Conservation (phyloP, 805 yeast species). For the Cyberlindnera mrakii region DNA sequence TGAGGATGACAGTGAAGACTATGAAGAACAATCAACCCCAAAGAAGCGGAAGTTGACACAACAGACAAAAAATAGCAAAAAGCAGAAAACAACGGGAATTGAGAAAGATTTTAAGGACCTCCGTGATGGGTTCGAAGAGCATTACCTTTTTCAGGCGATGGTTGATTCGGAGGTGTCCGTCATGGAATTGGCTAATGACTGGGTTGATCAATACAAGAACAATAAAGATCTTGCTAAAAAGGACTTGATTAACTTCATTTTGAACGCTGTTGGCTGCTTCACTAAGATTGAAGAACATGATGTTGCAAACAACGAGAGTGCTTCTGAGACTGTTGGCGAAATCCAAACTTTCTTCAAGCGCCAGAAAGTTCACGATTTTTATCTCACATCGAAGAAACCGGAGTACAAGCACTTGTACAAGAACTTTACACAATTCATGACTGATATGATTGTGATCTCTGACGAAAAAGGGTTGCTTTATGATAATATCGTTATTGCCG, state of each 20-base stretch:
- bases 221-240: slow-evolving; percentile 45
- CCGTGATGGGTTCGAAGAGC: slow-evolving; percentile 38
- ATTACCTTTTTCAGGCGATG: slow-evolving; percentile 45
- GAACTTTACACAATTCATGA: slow-evolving; percentile 51
- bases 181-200: slow-evolving; percentile 45
- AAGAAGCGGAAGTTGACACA: slow-evolving; percentile 13
- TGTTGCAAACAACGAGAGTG: slow-evolving; percentile 60
- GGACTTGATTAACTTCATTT: slow-evolving; percentile 58
- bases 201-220: slow-evolving; percentile 48
- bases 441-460: slow-evolving; percentile 42
- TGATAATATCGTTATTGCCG: slow-evolving; percentile 25
- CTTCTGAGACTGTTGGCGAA: slow-evolving; percentile 69
- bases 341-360: slow-evolving; percentile 54
- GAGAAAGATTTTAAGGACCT: slow-evolving; percentile 28
- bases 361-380: slow-evolving; percentile 65
- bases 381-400: slow-evolving; percentile 48
- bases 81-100: slow-evolving; percentile 7
- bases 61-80: slow-evolving; percentile 2
- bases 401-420: slow-evolving; percentile 42
- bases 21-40: slow-evolving; percentile 7
- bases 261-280: slow-evolving; percentile 69
- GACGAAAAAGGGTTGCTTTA: slow-evolving; percentile 61
- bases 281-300: slow-evolving; percentile 70
- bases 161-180: slow-evolving; percentile 44
- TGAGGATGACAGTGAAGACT: slow-evolving; percentile 18